A percentile compares a stretch with the other conserved stretches of the same genome.
These are phyloP conservation scores for Solanum sejunctum DNA, from an alignment of 257 asterid species.

Conservation along the genomic window DNA sequence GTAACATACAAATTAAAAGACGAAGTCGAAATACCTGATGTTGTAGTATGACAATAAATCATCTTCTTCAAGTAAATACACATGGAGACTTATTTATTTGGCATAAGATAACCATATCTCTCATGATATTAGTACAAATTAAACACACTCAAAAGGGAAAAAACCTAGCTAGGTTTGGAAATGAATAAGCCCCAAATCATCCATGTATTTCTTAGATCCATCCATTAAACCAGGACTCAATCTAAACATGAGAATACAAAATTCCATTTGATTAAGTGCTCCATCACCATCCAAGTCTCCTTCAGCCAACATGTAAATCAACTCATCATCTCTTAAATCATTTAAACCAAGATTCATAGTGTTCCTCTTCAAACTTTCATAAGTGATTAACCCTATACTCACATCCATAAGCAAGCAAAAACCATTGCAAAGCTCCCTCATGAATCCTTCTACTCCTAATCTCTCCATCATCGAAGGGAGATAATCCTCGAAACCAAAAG, in stretches of 20 bases:
- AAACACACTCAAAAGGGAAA: background rate
- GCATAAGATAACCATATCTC: background rate
- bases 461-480: constrained; percentile 24
- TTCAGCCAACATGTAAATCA: constrained; percentile 22
- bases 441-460: constrained; percentile 19
- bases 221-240: constrained; percentile 19
- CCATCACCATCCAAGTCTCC: constrained; percentile 36
- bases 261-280: constrained; percentile 32
- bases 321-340: constrained; percentile 21
- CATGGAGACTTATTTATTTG: background rate
- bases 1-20: background rate
- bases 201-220: constrained; percentile 9
- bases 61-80: background rate
- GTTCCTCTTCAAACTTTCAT: constrained; percentile 28
- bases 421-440: constrained; percentile 26
- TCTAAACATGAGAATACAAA: constrained; percentile 30
- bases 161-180: background rate
- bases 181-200: constrained; percentile 1
- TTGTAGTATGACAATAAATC: background rate
- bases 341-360: constrained; percentile 16
- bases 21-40: background rate
- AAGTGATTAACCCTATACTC: constrained; percentile 18
- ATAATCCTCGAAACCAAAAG: constrained; percentile 15
- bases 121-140: background rate
- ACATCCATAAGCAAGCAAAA: constrained; percentile 25